phyloP scores from a whole-genome alignment of 2,329 filamentous ascomycete species.

The Penicillium verrucosum region DNA sequence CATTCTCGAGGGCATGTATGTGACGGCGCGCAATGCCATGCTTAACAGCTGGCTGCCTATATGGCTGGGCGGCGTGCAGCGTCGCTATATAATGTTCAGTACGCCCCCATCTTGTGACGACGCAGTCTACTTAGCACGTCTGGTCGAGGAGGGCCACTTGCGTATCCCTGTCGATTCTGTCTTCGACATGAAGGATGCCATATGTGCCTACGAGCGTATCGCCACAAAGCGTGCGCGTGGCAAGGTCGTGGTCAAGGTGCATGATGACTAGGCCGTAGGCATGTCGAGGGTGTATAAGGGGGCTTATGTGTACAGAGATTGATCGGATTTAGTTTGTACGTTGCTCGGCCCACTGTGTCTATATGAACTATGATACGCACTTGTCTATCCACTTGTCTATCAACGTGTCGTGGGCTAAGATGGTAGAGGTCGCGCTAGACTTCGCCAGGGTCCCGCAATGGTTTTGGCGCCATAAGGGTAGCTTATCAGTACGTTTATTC shows the following conservation, averaged over 20 bases:
- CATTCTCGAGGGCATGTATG: neutral
- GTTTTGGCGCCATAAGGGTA: no score
- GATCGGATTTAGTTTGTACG: neutral
- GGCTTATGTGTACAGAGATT: neutral
- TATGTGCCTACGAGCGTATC: constrained; percentile 12
- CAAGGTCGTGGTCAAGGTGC: constrained; percentile 16
- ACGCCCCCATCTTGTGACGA: constrained; percentile 9
- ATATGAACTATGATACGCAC: neutral
- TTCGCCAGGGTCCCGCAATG: no score
- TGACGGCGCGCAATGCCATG: neutral
- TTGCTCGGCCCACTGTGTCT: neutral
- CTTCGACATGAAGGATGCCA: constrained; percentile 12
- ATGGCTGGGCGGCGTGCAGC: constrained; percentile 15
- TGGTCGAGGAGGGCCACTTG: constrained; percentile 10
- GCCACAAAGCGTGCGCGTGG: constrained; percentile 13
- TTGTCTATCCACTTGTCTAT: neutral
- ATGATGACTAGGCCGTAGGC: neutral
- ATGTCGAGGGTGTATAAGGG: neutral
- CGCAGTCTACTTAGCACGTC: constrained; percentile 4
- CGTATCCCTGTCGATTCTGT: constrained; percentile 14
- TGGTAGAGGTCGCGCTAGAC: no score
- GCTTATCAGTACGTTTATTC: no score
- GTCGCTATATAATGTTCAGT: constrained; percentile 15
- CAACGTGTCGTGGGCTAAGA: no score
- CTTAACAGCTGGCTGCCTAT: constrained; percentile 6